These are phyloP conservation scores for Cryoendolithus antarcticus DNA, from an alignment of 2,329 filamentous ascomycete genomes.

Conservation along the genomic window DNA sequence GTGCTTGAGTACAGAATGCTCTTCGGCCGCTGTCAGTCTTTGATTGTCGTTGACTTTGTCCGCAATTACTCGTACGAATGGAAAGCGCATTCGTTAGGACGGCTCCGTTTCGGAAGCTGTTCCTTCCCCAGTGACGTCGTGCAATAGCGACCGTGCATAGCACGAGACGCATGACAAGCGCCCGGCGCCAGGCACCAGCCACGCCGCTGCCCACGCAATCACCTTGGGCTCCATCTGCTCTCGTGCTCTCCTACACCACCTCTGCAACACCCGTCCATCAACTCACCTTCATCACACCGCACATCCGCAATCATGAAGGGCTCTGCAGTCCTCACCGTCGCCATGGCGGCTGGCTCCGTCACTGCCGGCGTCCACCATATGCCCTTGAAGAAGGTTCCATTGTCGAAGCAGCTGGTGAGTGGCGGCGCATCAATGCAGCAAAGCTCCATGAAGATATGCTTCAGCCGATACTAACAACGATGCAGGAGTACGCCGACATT, in stretches of 20 bases:
- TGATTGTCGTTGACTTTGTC: no score
- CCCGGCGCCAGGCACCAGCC: no score
- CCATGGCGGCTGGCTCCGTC: conserved; percentile 61
- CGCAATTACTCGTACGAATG: no score
- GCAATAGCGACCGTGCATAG: no score
- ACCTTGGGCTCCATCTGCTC: background rate
- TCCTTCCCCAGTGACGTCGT: no score
- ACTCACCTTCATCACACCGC: conserved; percentile 5
- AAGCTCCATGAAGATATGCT: conserved; percentile 34
- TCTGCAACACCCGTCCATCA: conserved; percentile 4
- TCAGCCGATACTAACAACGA: conserved; percentile 28
- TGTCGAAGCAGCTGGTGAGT: conserved; percentile 83
- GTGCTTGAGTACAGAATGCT: no score
- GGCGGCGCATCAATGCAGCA: conserved; percentile 4
- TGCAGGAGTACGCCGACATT: conserved; percentile 63
- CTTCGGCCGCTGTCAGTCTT: no score
- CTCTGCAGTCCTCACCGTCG: conserved; percentile 61
- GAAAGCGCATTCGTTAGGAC: no score
- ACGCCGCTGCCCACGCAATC: background rate
- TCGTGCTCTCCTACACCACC: background rate
- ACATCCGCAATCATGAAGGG: conserved; percentile 58
- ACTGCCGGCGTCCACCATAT: conserved; percentile 86
- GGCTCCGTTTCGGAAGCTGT: no score
- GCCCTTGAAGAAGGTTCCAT: conserved; percentile 79
- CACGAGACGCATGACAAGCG: no score